Base-by-base conservation (phyloP, 257 asterid genomes). In the Hygrophila difformis region DNA sequence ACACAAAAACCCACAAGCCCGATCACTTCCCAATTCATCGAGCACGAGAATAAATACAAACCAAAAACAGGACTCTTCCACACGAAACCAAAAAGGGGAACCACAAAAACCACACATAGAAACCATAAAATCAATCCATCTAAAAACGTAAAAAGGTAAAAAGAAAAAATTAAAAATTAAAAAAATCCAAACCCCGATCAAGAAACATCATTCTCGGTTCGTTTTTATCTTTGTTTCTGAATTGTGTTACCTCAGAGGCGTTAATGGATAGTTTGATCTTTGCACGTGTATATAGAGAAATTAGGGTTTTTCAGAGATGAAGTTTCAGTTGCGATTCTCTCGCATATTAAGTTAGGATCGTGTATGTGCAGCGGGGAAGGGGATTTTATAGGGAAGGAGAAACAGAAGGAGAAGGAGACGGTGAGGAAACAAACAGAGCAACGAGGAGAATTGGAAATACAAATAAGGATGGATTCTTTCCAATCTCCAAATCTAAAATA, bases 241-340 rank as follows among this genome's bases (percentile, higher is more conserved):
- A n/a, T n/a, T n/a, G n/a, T n/a, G 39, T 61, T 64, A 68, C 71
- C 75, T 68, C n/a, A 53, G 39, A 44, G 66, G 18, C 44, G 42
- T 41, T 22, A 11, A 20, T 37, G 28, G 53, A 40, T 39, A 21
- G 50, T 55, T 52, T 61, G 59, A 61, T 48, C 36, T 55, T 9
- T 39, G 47, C 1, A 21, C 18, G 40, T 3, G 8, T 3, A 26
- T 3, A 26, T 3, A 26, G 31, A 26, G 0, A 26, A 26, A 45
- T 61, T 55, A 64, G 72, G 76, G 68, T 53, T 60, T 11, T 11
- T 23, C 28, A 22, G 23, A 44, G 56, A 50, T 46, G 65, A 51
- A 29, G 42, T 42, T 22, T 43, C 47, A 57, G 59, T 41, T 51
- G 55, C 35, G 23, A 61, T 12, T 51, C 23, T 62, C 31, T 45